A percentile compares a stretch with the other conserved stretches of the same genome.
phyloP scores from a whole-genome alignment of 345 rosid species.

The Carallia brachiata region DNA sequence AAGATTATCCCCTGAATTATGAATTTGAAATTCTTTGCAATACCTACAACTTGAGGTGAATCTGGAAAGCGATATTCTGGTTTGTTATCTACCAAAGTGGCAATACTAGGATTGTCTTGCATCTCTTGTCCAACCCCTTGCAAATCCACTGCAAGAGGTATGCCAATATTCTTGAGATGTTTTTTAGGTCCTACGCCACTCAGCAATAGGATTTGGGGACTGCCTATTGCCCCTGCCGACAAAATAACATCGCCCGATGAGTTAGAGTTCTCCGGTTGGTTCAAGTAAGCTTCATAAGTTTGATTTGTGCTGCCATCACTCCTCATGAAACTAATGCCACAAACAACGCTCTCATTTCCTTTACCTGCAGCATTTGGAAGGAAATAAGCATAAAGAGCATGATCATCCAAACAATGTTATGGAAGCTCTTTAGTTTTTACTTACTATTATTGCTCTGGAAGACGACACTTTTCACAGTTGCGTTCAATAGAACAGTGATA shows the following conservation, averaged over 20 bases:
- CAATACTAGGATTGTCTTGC: conserved; percentile 66
- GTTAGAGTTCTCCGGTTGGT: conserved; percentile 25
- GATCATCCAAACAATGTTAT: not conserved
- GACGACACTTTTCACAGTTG: conserved; percentile 51
- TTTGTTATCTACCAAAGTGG: conserved; percentile 39
- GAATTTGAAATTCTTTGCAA: conserved; percentile 40
- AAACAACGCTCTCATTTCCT: conserved; percentile 36
- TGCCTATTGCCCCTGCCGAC: conserved; percentile 64
- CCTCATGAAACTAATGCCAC: conserved; percentile 57
- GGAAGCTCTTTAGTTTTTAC: not conserved
- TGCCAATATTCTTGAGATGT: conserved; percentile 41
- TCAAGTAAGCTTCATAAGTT: conserved; percentile 50
- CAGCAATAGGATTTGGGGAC: conserved; percentile 60
- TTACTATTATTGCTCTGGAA: conserved; percentile 32
- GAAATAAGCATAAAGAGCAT: not conserved
- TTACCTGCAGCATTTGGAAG: conserved; percentile 28
- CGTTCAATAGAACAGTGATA: conserved; percentile 47
- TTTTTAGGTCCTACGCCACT: conserved; percentile 59
- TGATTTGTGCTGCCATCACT: conserved; percentile 45
- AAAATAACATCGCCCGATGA: conserved; percentile 52
- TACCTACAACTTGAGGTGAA: conserved; percentile 57
- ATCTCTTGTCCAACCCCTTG: conserved; percentile 52
- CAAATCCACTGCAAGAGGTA: conserved; percentile 39
- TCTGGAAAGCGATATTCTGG: conserved; percentile 41
- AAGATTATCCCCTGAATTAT: conserved; percentile 47